Conservation (phyloP, 2,329 filamentous ascomycete species). For the Bipolaris bicolor region DNA sequence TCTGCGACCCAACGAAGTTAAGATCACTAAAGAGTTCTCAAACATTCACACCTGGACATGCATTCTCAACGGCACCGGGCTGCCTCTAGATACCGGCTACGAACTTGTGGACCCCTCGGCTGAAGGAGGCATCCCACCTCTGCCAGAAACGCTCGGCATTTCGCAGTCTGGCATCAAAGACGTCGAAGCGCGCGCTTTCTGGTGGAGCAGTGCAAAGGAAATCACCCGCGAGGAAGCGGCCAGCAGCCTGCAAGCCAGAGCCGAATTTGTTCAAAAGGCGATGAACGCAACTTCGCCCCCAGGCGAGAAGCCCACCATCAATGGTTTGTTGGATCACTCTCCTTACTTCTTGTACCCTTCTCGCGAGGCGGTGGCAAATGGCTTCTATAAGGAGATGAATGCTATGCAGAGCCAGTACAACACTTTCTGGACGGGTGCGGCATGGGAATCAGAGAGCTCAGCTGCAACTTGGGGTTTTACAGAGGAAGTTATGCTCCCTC, state of each 20-base stretch:
- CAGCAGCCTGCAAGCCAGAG: background rate
- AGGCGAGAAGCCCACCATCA: conserved; percentile 2
- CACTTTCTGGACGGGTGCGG: conserved; percentile 31
- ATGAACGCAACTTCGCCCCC: background rate
- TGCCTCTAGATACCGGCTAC: too few relatives aligned
- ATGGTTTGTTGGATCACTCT: conserved; percentile 24
- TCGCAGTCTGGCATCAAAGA: too few relatives aligned
- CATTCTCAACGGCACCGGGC: too few relatives aligned
- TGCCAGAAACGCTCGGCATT: too few relatives aligned
- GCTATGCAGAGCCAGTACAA: conserved; percentile 29
- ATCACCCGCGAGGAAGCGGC: background rate
- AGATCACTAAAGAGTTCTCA: too few relatives aligned
- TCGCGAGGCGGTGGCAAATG: conserved; percentile 20
- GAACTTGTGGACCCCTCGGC: too few relatives aligned
- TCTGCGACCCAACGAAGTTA: too few relatives aligned
- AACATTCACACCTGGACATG: too few relatives aligned
- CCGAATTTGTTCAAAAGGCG: conserved; percentile 3
- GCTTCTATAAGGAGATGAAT: conserved; percentile 33
- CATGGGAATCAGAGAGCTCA: conserved; percentile 27
- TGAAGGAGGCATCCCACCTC: too few relatives aligned
- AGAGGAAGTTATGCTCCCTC: conserved; percentile 49
- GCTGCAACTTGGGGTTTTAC: conserved; percentile 28
- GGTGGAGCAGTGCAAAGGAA: too few relatives aligned
- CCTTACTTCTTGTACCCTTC: conserved; percentile 25
- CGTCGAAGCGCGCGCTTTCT: too few relatives aligned